phyloP scores from a whole-genome alignment of 75 land plant genomes.

The Sequoia sempervirens region DNA sequence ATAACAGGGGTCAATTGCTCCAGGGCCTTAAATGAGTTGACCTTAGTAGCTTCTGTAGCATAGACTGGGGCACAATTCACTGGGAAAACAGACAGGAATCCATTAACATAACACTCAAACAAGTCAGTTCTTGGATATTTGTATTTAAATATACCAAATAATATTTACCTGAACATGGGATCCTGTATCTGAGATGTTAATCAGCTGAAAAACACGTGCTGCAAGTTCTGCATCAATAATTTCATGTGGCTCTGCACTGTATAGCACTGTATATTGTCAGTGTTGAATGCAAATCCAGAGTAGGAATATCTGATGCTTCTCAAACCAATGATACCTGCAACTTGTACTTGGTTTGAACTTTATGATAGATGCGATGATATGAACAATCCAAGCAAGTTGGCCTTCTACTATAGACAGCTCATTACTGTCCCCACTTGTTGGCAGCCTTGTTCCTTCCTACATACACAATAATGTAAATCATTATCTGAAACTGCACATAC shows the following conservation, averaged over 20 bases:
- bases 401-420: slow-evolving; percentile 76
- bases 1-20: too few species aligned
- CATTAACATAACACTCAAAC: not conserved
- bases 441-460: slow-evolving; percentile 69
- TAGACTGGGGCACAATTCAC: too few species aligned
- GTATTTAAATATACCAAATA: not conserved
- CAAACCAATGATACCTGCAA: slow-evolving; percentile 37
- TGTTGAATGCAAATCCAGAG: not conserved
- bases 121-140: not conserved
- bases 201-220: slow-evolving; percentile 88
- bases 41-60: too few species aligned
- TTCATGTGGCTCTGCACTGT: slow-evolving; percentile 89
- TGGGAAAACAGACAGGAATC: not conserved
- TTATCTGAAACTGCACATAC: not conserved
- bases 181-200: slow-evolving; percentile 83
- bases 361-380: slow-evolving; percentile 89
- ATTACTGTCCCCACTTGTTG: slow-evolving; percentile 31
- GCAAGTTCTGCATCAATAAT: slow-evolving; percentile 95
- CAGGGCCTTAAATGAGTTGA: too few species aligned
- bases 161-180: slow-evolving; percentile 63
- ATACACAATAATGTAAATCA: not conserved
- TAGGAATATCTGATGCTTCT: not conserved
- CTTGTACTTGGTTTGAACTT: slow-evolving; percentile 70
- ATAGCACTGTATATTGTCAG: slow-evolving; percentile 3
- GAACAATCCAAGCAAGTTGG: slow-evolving; percentile 93